Percentiles rank a stretch among this genome's conserved stretches.
These are phyloP conservation scores for Musa beccarii DNA, from an alignment of 176 grass and related monocot genomes.

Conservation along the genomic window DNA sequence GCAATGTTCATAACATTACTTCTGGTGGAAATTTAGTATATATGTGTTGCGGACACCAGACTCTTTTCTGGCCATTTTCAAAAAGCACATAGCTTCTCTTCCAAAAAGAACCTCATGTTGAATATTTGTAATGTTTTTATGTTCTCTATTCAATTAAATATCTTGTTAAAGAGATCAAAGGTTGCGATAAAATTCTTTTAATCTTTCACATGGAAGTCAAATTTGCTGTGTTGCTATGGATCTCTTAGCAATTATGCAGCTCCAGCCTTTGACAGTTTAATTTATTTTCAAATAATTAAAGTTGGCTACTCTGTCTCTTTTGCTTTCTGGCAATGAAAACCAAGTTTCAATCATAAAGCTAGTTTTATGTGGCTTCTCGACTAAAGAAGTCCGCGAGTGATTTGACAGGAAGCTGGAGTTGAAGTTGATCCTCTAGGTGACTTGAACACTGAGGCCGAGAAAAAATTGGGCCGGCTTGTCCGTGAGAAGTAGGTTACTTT, in stretches of 20 bases:
- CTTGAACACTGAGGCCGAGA: slow-evolving; percentile 82
- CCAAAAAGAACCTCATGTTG: too few species aligned
- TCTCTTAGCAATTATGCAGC: background rate
- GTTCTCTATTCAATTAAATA: too few species aligned
- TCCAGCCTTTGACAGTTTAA: background rate
- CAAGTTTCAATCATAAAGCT: too few species aligned
- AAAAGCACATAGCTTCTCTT: too few species aligned
- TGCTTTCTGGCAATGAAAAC: background rate
- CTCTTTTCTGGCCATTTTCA: too few species aligned
- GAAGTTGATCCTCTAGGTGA: slow-evolving; percentile 92
- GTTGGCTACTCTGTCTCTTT: background rate
- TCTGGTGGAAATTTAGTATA: too few species aligned
- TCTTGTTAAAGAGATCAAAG: too few species aligned
- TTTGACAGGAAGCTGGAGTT: slow-evolving; percentile 63
- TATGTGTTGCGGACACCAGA: too few species aligned
- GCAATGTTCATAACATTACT: background rate
- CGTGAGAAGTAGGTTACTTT: slow-evolving; percentile 53
- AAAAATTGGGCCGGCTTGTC: slow-evolving; percentile 80
- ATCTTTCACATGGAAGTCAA: background rate
- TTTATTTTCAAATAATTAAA: background rate
- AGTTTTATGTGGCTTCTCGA: background rate
- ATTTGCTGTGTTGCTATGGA: background rate
- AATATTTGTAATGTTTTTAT: too few species aligned
- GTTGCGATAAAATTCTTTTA: background rate
- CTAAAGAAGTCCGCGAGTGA: slow-evolving; percentile 15